phyloP scores from a whole-genome alignment of 2,329 filamentous ascomycete genomes.

The Fusarium dlaminii region DNA sequence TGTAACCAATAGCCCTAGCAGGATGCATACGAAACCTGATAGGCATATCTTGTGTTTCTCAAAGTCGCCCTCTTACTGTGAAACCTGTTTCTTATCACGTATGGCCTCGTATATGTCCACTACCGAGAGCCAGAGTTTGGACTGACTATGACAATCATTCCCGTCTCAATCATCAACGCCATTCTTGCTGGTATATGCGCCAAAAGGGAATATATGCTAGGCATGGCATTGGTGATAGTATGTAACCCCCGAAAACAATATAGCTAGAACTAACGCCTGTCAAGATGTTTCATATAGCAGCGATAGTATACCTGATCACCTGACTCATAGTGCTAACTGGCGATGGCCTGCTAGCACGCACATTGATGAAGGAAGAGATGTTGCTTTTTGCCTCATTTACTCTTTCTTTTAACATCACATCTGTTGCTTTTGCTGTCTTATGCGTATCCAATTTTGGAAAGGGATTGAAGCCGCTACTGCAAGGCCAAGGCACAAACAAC shows the following conservation, averaged over 20 bases:
- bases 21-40: neutral
- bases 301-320: neutral
- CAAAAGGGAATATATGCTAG: neutral
- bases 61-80: neutral
- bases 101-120: neutral
- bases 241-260: neutral
- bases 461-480: neutral
- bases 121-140: neutral
- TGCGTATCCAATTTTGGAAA: neutral
- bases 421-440: neutral
- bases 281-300: neutral
- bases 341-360: neutral
- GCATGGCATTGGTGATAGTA: neutral
- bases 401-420: neutral
- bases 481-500: neutral
- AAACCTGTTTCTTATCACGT: neutral
- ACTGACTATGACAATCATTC: neutral
- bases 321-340: neutral
- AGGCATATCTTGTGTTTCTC: neutral
- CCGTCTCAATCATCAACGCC: neutral
- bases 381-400: neutral
- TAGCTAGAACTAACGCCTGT: neutral
- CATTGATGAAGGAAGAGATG: neutral
- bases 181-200: neutral
- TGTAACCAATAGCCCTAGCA: neutral